Conservation (phyloP, 2,329 filamentous ascomycete species). For the Zasmidium cellare region DNA sequence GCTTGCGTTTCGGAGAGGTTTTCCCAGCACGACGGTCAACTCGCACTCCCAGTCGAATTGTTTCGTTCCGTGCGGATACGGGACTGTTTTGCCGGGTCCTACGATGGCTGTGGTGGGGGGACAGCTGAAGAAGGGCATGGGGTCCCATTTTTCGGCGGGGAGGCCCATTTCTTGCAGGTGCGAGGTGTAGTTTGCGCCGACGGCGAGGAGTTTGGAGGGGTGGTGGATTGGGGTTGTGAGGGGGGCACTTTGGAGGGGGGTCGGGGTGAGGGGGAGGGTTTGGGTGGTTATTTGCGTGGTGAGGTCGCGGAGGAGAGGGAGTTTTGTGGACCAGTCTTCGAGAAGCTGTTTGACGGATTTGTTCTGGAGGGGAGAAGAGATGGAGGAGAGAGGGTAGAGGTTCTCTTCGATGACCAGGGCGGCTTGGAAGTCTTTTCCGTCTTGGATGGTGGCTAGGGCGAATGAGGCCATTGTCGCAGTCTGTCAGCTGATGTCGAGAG, state of each 20-base stretch:
- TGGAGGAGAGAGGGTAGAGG: background rate
- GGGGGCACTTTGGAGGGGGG: background rate
- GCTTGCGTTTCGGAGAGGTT: background rate
- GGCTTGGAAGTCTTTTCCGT: constrained; percentile 65
- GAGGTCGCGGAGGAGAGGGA: background rate
- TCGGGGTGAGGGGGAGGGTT: background rate
- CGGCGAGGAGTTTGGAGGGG: constrained; percentile 2
- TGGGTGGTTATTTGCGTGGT: background rate
- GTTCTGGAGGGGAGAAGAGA: background rate
- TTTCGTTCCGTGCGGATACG: background rate
- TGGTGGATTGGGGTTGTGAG: background rate
- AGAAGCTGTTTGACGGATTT: background rate
- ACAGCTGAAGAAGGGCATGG: constrained; percentile 4
- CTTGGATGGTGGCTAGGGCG: background rate
- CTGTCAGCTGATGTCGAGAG: too few species aligned
- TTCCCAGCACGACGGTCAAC: background rate
- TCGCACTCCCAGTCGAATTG: constrained; percentile 7
- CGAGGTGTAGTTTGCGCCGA: constrained; percentile 2
- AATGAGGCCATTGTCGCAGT: background rate
- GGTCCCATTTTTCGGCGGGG: constrained; percentile 3
- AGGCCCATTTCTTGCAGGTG: constrained; percentile 2
- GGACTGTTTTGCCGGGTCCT: background rate
- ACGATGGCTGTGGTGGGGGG: constrained; percentile 3
- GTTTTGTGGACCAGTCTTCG: background rate
- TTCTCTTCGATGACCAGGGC: constrained; percentile 74